phyloP scores from a whole-genome alignment of 2,329 filamentous ascomycete species.

The Calonectria naviculata region DNA sequence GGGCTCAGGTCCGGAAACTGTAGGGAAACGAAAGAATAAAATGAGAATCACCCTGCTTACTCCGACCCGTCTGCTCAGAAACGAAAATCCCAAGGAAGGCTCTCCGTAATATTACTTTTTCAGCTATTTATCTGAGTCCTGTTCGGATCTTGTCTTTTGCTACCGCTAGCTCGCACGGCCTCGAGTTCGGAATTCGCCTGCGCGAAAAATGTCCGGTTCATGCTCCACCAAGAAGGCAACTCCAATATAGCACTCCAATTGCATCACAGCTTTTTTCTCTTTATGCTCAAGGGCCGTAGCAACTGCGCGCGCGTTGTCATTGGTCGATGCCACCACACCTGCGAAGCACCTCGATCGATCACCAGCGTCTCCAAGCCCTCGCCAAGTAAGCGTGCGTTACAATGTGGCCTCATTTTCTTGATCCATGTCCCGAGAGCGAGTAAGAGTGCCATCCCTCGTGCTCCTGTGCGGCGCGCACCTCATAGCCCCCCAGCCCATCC shows the following conservation, averaged over 20 bases:
- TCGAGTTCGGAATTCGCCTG: slow-evolving; percentile 19
- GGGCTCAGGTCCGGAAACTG: not conserved
- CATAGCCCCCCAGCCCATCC: not conserved
- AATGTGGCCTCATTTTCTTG: slow-evolving; percentile 19
- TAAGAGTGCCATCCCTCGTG: slow-evolving; percentile 5
- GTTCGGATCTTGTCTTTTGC: not conserved
- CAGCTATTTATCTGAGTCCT: not conserved
- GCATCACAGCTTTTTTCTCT: not conserved
- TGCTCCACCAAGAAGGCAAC: slow-evolving; percentile 16
- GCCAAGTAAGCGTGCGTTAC: slow-evolving; percentile 5
- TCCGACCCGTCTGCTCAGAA: slow-evolving; percentile 12
- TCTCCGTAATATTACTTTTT: slow-evolving; percentile 4
- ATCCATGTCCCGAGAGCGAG: not conserved
- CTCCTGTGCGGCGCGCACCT: not conserved
- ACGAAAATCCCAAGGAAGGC: slow-evolving; percentile 1
- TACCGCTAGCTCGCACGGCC: not conserved
- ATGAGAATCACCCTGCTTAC: slow-evolving; percentile 1
- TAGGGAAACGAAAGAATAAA: not conserved
- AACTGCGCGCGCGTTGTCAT: not conserved
- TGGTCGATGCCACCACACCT: not conserved
- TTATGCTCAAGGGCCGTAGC: not conserved
- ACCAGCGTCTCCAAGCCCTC: not conserved
- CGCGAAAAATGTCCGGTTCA: not conserved
- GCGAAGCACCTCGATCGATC: not conserved
- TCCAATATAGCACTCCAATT: slow-evolving; percentile 2